A percentile compares a stretch with the other conserved stretches of the same genome.
Conservation (phyloP, 352 stramenopile species). For the Thraustochytrium sp. region DNA sequence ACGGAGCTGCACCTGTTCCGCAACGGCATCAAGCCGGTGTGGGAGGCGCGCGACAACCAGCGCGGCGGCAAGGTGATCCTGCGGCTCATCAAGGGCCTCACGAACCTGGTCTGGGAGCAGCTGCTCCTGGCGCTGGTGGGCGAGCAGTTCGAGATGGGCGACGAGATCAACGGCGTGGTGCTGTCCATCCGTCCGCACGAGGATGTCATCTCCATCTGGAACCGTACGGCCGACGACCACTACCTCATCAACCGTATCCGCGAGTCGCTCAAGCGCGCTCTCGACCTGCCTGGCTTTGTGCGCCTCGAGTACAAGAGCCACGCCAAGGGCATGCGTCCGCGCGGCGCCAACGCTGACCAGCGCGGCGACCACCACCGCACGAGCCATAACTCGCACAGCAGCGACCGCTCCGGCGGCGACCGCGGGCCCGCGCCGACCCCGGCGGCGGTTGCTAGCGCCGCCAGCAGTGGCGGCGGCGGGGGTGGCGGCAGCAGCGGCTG, state of each 20-base stretch:
- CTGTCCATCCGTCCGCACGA: constrained; percentile 83
- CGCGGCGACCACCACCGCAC: neutral
- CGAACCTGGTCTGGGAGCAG: constrained; percentile 82
- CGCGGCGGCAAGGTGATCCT: constrained; percentile 86
- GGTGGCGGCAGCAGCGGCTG: no score
- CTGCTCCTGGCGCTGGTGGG: constrained; percentile 81
- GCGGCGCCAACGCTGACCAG: neutral
- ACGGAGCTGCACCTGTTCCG: constrained; percentile 89
- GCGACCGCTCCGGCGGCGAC: neutral
- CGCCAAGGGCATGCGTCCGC: constrained; percentile 65
- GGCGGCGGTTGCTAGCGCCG: no score
- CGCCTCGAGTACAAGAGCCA: constrained; percentile 84
- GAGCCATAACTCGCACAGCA: neutral
- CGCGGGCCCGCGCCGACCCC: no score
- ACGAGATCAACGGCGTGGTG: constrained; percentile 75
- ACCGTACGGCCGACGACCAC: constrained; percentile 83
- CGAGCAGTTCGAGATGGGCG: constrained; percentile 86
- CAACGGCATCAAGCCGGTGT: constrained; percentile 86
- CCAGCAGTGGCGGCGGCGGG: no score
- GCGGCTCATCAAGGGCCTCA: constrained; percentile 79
- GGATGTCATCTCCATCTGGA: constrained; percentile 88
- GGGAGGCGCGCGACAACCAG: constrained; percentile 81
- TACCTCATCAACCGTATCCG: constrained; percentile 65
- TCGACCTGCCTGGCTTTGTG: constrained; percentile 82
- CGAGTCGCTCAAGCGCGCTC: constrained; percentile 75